Evolutionary conservation across 208 protist species (phyloP).

Genomic region (Entamoeba invadens): DNA sequence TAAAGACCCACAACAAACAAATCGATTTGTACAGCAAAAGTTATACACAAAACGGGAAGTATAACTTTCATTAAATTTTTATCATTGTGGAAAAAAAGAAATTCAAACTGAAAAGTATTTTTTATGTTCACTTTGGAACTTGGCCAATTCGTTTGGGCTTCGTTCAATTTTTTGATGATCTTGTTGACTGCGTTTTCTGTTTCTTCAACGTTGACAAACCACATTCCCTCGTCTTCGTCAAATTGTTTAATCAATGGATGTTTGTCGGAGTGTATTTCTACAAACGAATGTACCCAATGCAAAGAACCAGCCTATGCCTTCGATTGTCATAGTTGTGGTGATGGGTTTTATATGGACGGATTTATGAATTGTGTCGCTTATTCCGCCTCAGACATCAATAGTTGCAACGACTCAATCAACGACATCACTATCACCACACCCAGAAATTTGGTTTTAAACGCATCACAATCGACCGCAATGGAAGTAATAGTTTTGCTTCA

Average conservation of each 20-base stretch:
- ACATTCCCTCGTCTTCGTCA: too few species aligned
- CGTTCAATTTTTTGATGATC: too few species aligned
- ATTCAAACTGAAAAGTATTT: too few species aligned
- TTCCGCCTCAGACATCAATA: neutral
- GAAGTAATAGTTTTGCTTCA: neutral
- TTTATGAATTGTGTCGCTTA: neutral
- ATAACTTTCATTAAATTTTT: too few species aligned
- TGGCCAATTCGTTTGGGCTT: too few species aligned
- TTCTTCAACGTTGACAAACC: too few species aligned
- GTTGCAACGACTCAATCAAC: neutral
- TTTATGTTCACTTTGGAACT: too few species aligned
- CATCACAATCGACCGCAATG: neutral
- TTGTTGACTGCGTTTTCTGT: too few species aligned
- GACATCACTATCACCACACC: neutral
- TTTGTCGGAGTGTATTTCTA: neutral
- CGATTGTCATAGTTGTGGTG: neutral
- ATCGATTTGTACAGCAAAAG: too few species aligned
- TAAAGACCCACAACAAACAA: too few species aligned
- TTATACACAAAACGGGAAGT: too few species aligned
- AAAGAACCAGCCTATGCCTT: neutral
- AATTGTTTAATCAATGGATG: neutral
- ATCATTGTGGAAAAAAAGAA: too few species aligned
- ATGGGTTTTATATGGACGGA: neutral
- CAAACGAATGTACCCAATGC: neutral
- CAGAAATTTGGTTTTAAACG: neutral